These are phyloP conservation scores for Tuber microsphaerosporum DNA, from an alignment of 495 filamentous ascomycete species.

Conservation along the genomic window DNA sequence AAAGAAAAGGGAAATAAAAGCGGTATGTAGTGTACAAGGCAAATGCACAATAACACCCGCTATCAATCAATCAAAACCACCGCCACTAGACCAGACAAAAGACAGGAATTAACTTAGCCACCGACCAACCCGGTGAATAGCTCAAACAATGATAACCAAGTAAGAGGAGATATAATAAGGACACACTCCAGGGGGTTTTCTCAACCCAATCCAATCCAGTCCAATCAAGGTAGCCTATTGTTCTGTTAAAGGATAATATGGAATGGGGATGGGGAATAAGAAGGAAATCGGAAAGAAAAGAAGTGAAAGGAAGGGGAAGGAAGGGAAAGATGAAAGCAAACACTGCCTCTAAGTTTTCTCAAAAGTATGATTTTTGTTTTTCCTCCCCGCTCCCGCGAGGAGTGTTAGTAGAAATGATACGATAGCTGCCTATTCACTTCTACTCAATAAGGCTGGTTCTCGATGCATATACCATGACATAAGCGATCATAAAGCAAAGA, in stretches of 20 bases:
- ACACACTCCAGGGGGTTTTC: background rate
- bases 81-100: background rate
- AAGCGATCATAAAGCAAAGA: background rate
- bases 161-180: constrained; percentile 9
- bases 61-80: background rate
- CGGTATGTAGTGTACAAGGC: constrained; percentile 9
- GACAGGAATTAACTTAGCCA: constrained; percentile 1
- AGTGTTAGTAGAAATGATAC: background rate
- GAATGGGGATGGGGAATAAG: background rate
- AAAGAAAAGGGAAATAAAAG: constrained; percentile 19
- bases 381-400: background rate
- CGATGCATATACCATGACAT: background rate
- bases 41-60: constrained; percentile 6
- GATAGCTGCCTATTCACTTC: background rate
- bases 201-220: background rate
- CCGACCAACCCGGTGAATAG: constrained; percentile 5
- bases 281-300: background rate
- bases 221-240: background rate
- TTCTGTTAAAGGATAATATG: background rate
- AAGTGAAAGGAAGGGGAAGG: background rate
- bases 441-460: background rate
- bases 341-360: background rate
- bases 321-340: background rate
- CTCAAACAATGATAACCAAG: constrained; percentile 18
- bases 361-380: background rate